Conservation (phyloP, 257 asterid genomes). For the Solanum appendiculatum region DNA sequence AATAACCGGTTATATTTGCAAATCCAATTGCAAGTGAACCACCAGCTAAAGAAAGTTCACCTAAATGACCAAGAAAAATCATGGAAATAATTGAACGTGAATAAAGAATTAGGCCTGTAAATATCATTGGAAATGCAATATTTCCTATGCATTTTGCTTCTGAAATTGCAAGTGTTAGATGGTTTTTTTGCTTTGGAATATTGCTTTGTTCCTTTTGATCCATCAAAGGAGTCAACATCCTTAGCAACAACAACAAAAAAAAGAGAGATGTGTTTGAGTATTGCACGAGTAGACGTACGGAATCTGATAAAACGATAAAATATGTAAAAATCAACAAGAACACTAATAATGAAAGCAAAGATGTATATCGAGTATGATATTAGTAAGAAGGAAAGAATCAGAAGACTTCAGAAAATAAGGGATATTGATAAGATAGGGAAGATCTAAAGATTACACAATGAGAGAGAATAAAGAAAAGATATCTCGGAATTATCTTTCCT, state of each 20-base stretch:
- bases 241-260: not conserved
- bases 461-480: no score
- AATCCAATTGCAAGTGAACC: constrained; percentile 32
- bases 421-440: no score
- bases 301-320: not conserved
- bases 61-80: constrained; percentile 32
- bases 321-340: not conserved
- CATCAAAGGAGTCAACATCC: constrained; percentile 4
- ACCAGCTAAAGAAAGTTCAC: constrained; percentile 27
- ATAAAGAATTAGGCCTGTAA: constrained; percentile 27
- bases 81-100: constrained; percentile 31
- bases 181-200: not conserved
- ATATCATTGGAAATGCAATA: constrained; percentile 26
- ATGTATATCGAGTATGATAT: accelerated
- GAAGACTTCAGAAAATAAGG: no score
- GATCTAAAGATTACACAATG: no score
- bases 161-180: not conserved
- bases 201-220: not conserved
- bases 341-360: not conserved
- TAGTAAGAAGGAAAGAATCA: no score
- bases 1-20: constrained; percentile 35
- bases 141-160: constrained; percentile 26
- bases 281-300: accelerated
- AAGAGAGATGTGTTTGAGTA: not conserved
- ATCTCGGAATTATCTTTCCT: no score